Evolutionary conservation across 495 filamentous ascomycete species (phyloP), one percentile per base, ranked within the genome.

Genomic region (Xylaria cubensis): DNA sequence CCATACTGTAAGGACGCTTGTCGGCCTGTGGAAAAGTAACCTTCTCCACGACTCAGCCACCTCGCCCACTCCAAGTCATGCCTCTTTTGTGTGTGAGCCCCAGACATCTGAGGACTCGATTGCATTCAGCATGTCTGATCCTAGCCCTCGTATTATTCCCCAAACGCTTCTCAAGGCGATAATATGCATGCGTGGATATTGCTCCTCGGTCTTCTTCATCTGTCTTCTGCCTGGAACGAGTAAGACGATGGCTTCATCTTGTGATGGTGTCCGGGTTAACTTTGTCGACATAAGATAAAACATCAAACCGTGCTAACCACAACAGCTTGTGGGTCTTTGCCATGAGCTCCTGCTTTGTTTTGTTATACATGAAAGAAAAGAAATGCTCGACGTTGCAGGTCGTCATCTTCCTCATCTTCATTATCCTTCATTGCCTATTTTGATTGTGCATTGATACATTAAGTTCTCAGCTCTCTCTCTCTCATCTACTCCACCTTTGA

Each of bases 41-140:
- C 46, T 36, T 70, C 58, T 64, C 44, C 68, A 70, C 56, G 68
- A 63, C 68, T 70, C 68, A 64, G 68, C 59, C 68, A 70, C 56
- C 15, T 69, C 66, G 21, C 64, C 64, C 44, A 32, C 64, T 67
- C 64, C 46, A 29, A 24, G 34, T 44, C 5, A n/a, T 64, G 36
- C 3, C 36, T 29, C 19, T 13, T 21, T 21, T 62, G 34, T 63
- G 46, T 36, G 8, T 41, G 64, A 67, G 32, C 64, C 61, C 61
- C 39, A 64, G 19, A 36, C 34, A 61, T 9, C 3, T 15, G 19
- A n/a, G n/a, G 26, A 19, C 21, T 59, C 8, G 12, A 21, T 39
- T 61, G 32, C 58, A 64, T 64, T 63, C 36, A 24, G 59, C 36
- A 63, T 63, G 59, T 59, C 56, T 59, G 17, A 61, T 34, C 15